phyloP scores from a whole-genome alignment of 306 rosid genomes.

The Canavalia ensiformis region DNA sequence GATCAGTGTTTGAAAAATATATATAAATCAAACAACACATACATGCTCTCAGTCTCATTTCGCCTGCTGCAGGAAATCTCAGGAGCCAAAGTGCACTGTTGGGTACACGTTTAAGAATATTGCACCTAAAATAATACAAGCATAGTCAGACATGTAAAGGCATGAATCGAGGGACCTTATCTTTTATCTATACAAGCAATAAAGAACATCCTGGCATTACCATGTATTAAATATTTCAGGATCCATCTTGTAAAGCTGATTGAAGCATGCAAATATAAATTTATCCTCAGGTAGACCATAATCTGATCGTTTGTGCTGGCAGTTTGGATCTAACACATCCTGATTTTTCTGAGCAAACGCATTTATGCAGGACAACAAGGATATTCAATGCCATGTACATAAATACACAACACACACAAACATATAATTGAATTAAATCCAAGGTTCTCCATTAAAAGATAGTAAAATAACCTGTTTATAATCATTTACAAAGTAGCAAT shows the following conservation, averaged over 20 bases:
- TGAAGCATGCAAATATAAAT: constrained; percentile 96
- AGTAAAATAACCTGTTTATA: constrained; percentile 82
- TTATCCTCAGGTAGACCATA: constrained; percentile 92
- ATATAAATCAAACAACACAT: constrained; percentile 45
- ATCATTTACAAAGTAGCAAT: constrained; percentile 97
- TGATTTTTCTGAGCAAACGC: constrained; percentile 78
- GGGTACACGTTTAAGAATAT: constrained; percentile 93
- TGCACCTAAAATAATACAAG: constrained; percentile 72
- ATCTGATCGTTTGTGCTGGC: constrained; percentile 84
- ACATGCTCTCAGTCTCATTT: constrained; percentile 90
- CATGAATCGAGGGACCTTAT: background rate
- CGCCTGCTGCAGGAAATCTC: constrained; percentile 98
- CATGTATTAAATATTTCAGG: constrained; percentile 93
- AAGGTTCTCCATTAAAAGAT: constrained; percentile 12
- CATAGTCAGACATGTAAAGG: constrained; percentile 27
- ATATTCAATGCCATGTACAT: background rate
- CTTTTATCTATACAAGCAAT: constrained; percentile 18
- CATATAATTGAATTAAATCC: background rate
- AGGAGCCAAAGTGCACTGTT: constrained; percentile 99
- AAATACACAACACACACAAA: background rate
- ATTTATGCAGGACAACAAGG: background rate
- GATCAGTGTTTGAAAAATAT: background rate
- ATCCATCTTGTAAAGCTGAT: constrained; percentile 99
- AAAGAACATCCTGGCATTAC: constrained; percentile 58
- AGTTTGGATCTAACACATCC: constrained; percentile 86